Conservation (phyloP, 1,284 basidiomycete genomes). For the Filobasidium uniguttulatum region DNA sequence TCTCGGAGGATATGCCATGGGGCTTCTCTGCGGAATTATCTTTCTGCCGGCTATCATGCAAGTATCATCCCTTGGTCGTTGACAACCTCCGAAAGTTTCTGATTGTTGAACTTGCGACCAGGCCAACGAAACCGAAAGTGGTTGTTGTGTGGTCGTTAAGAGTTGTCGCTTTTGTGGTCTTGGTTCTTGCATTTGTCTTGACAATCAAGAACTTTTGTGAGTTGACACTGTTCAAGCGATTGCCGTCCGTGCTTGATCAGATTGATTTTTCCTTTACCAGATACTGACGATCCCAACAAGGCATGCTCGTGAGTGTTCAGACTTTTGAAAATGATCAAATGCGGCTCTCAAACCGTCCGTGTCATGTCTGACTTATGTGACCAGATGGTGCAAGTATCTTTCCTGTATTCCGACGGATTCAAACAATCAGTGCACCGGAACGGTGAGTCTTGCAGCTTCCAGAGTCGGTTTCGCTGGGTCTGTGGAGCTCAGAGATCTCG, state of each 20-base stretch:
- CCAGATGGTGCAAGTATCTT: slow-evolving; percentile 76
- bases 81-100: no score
- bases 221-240: slow-evolving; percentile 6
- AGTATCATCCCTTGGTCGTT: not conserved
- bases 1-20: slow-evolving; percentile 46
- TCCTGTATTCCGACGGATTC: slow-evolving; percentile 66
- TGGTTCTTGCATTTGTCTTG: slow-evolving; percentile 66
- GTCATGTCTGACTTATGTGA: slow-evolving; percentile 42
- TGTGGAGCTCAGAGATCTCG: no score
- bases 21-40: slow-evolving; percentile 58
- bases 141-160: slow-evolving; percentile 62
- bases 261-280: slow-evolving; percentile 2
- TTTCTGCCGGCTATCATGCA: slow-evolving; percentile 69
- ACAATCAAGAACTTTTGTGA: slow-evolving; percentile 69
- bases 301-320: slow-evolving; percentile 1
- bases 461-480: no score
- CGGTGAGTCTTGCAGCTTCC: slow-evolving; percentile 24
- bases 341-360: slow-evolving; percentile 21
- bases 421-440: slow-evolving; percentile 65
- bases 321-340: no score
- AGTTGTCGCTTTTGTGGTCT: slow-evolving; percentile 55
- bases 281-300: not conserved
- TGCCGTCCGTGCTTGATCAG: not conserved
- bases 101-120: slow-evolving; percentile 21
- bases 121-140: slow-evolving; percentile 55